Evolutionary conservation across 768 basidiomycete species (phyloP).

Genomic region (Austroboletus festivus): DNA sequence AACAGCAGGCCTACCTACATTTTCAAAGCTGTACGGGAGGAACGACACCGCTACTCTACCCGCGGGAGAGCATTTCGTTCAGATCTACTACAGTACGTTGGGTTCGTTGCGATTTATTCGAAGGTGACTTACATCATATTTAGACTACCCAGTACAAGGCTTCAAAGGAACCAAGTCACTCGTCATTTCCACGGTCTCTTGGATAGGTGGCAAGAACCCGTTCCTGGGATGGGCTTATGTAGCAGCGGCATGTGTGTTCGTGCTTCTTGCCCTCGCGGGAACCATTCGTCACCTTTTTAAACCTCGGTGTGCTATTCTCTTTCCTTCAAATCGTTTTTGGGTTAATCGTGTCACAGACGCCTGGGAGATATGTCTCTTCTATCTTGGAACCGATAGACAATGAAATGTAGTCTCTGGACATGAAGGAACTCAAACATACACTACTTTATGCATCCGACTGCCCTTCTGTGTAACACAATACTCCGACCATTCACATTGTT

Average conservation of each 20-base stretch:
- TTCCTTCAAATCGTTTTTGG: background rate
- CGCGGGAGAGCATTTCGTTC: conserved; percentile 73
- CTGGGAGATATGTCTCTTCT: conserved; percentile 84
- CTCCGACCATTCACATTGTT: conserved; percentile 8
- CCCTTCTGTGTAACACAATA: conserved; percentile 22
- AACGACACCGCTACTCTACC: conserved; percentile 76
- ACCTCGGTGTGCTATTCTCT: conserved; percentile 61
- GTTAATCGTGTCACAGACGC: conserved; percentile 45
- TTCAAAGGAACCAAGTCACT: conserved; percentile 96
- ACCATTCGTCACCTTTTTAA: conserved; percentile 91
- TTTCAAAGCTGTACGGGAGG: conserved; percentile 90
- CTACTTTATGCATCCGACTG: conserved; percentile 22
- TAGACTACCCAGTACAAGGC: conserved; percentile 89
- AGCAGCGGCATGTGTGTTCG: conserved; percentile 81
- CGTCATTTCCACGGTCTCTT: conserved; percentile 95
- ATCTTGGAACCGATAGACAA: conserved; percentile 69
- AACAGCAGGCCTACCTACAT: conserved; percentile 94
- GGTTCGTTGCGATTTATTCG: background rate
- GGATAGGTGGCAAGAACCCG: conserved; percentile 98
- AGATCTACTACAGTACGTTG: conserved; percentile 70
- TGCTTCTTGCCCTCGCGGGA: conserved; percentile 82
- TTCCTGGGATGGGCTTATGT: conserved; percentile 99
- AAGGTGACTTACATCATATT: conserved; percentile 3
- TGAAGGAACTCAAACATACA: background rate
- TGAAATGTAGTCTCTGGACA: background rate